Percentiles rank a stretch among this genome's conserved stretches.
Evolutionary conservation across 768 basidiomycete genomes (phyloP).

Genomic region (Panaeolus papilionaceus): DNA sequence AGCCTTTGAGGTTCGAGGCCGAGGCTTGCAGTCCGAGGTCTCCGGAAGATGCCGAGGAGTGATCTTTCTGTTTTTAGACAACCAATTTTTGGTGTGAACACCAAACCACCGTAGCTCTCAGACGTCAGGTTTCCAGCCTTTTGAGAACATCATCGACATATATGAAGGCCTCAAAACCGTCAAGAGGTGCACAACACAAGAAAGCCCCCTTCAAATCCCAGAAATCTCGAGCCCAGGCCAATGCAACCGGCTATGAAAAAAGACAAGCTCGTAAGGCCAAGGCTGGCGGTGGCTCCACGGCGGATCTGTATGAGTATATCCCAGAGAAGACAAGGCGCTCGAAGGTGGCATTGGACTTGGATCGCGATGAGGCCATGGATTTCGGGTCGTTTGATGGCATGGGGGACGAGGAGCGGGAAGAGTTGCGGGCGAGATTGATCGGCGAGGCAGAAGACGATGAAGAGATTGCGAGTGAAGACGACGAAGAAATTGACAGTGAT

Average conservation of each 20-base stretch:
- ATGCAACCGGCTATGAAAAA: constrained; percentile 57
- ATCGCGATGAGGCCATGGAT: constrained; percentile 57
- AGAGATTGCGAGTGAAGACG: constrained; percentile 69
- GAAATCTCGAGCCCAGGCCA: constrained; percentile 40
- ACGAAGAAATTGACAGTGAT: constrained; percentile 88
- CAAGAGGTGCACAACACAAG: neutral
- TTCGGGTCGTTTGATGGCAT: constrained; percentile 47
- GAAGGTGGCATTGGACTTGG: constrained; percentile 59
- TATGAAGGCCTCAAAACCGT: constrained; percentile 11
- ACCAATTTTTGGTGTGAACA: constrained; percentile 9
- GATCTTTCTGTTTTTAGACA: constrained; percentile 13
- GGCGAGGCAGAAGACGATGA: constrained; percentile 59
- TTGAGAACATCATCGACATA: neutral
- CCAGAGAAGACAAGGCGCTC: constrained; percentile 56
- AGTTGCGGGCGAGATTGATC: constrained; percentile 52
- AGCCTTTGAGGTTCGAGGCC: too few species aligned
- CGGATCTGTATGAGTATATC: constrained; percentile 72
- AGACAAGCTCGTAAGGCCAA: constrained; percentile 54
- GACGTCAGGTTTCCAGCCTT: neutral
- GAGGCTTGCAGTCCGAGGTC: neutral
- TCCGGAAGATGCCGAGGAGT: constrained; percentile 10
- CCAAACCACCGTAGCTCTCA: neutral
- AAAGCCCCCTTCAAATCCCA: constrained; percentile 10
- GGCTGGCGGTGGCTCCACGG: constrained; percentile 31
- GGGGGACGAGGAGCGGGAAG: constrained; percentile 46